Evolutionary conservation across 2,329 filamentous ascomycete species (phyloP).

Genomic region (Botryosphaeria dothidea): DNA sequence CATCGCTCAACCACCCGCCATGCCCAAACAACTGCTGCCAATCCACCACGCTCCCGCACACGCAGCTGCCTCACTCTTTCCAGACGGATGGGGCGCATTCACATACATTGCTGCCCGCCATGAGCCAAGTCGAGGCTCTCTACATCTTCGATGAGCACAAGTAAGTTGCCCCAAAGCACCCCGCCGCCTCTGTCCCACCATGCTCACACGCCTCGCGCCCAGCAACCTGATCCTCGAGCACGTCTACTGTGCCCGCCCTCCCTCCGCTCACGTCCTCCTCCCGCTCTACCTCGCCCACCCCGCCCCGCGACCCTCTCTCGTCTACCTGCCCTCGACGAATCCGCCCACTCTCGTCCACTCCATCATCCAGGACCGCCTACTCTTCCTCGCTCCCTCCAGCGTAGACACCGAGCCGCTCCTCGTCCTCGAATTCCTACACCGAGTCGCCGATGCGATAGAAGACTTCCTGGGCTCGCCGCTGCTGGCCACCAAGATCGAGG

Average conservation of each 20-base stretch:
- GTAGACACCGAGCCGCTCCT: slow-evolving; percentile 86
- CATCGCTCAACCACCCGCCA: neutral
- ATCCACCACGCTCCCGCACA: neutral
- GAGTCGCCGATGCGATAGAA: slow-evolving; percentile 87
- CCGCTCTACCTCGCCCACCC: slow-evolving; percentile 85
- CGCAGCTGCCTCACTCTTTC: neutral
- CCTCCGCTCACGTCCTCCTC: slow-evolving; percentile 73
- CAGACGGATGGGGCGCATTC: neutral
- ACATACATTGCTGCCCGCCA: slow-evolving; percentile 25
- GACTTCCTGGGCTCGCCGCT: slow-evolving; percentile 91
- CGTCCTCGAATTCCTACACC: slow-evolving; percentile 90
- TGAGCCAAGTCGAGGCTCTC: slow-evolving; percentile 84
- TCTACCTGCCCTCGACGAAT: slow-evolving; percentile 79
- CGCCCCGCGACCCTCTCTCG: slow-evolving; percentile 76
- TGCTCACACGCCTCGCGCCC: slow-evolving; percentile 24
- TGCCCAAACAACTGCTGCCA: neutral
- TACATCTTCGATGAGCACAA: slow-evolving; percentile 97
- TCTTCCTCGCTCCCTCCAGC: slow-evolving; percentile 83
- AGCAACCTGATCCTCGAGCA: slow-evolving; percentile 87
- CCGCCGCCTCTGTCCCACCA: neutral
- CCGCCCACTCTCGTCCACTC: slow-evolving; percentile 89
- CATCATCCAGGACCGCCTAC: slow-evolving; percentile 79
- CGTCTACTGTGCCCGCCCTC: slow-evolving; percentile 79
- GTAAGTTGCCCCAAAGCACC: slow-evolving; percentile 49
- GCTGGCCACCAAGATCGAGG: slow-evolving; percentile 81